phyloP scores from a whole-genome alignment of 2,329 filamentous ascomycete genomes.

The Fusarium hainanense region DNA sequence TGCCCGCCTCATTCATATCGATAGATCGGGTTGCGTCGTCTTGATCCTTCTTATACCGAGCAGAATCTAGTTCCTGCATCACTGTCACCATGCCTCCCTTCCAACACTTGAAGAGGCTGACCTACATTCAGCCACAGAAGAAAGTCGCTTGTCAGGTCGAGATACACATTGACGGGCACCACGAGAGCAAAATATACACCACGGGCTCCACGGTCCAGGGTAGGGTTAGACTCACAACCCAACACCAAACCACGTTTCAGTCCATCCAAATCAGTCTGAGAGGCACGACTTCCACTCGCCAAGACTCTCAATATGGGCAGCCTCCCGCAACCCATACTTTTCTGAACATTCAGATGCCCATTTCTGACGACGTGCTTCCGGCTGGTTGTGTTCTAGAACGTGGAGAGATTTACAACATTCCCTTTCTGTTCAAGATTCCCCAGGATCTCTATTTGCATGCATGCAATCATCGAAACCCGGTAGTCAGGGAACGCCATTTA shows the following conservation, averaged over 20 bases:
- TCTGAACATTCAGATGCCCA: background rate
- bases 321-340: background rate
- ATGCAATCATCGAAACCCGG: background rate
- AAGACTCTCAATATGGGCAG: constrained; percentile 3
- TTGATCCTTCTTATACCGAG: too few relatives aligned
- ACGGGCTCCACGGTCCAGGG: background rate
- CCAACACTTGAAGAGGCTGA: background rate
- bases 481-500: background rate
- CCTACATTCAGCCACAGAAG: background rate
- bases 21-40: too few relatives aligned
- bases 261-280: background rate
- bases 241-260: background rate
- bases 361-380: background rate
- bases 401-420: background rate
- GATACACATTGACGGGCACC: background rate
- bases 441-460: background rate
- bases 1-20: fast-evolving
- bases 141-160: background rate
- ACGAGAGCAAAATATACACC: background rate
- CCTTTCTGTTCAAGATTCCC: background rate
- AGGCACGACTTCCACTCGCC: constrained; percentile 1
- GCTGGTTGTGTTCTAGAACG: background rate
- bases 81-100: background rate
- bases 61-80: fast-evolving
- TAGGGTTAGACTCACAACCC: background rate